These are phyloP conservation scores for Penicillium mononematosum DNA, from an alignment of 495 filamentous ascomycete genomes.

Conservation along the genomic window DNA sequence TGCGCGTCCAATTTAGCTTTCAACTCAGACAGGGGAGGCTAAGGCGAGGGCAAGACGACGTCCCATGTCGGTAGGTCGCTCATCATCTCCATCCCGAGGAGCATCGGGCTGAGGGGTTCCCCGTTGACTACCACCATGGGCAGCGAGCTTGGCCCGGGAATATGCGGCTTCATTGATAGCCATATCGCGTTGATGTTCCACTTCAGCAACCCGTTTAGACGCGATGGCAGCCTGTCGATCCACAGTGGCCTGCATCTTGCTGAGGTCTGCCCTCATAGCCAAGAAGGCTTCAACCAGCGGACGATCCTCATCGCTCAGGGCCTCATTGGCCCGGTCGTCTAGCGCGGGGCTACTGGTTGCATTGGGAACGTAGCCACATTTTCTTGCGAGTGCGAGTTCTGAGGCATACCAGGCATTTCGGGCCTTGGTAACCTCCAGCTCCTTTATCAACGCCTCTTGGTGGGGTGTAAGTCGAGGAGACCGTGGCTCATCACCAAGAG, in stretches of 20 bases:
- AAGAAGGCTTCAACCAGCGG: slow-evolving; percentile 91
- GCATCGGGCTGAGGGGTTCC: slow-evolving; percentile 70
- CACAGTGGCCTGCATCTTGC: slow-evolving; percentile 73
- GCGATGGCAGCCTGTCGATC: slow-evolving; percentile 81
- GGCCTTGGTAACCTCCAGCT: slow-evolving; percentile 77
- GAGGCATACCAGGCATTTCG: slow-evolving; percentile 97
- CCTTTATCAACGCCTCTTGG: slow-evolving; percentile 64
- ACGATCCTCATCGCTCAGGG: slow-evolving; percentile 84
- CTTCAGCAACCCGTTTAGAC: slow-evolving; percentile 84
- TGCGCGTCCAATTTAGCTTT: slow-evolving; percentile 66
- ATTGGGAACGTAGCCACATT: slow-evolving; percentile 79
- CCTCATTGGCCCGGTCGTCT: slow-evolving; percentile 72
- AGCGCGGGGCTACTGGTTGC: slow-evolving; percentile 68
- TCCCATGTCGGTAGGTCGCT: slow-evolving; percentile 73
- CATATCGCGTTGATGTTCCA: slow-evolving; percentile 88
- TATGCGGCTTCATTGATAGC: slow-evolving; percentile 92
- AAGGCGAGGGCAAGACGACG: slow-evolving; percentile 79
- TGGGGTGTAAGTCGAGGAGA: slow-evolving; percentile 48
- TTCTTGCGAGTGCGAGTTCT: slow-evolving; percentile 84
- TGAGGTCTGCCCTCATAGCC: slow-evolving; percentile 80
- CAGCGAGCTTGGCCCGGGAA: slow-evolving; percentile 88
- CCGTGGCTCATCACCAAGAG: slow-evolving; percentile 43
- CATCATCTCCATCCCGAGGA: slow-evolving; percentile 60
- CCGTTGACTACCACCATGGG: slow-evolving; percentile 68
- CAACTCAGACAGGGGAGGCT: slow-evolving; percentile 73